Evolutionary conservation across 2,329 filamentous ascomycete species (phyloP).

Genomic region (Talaromyces rugulosus): DNA sequence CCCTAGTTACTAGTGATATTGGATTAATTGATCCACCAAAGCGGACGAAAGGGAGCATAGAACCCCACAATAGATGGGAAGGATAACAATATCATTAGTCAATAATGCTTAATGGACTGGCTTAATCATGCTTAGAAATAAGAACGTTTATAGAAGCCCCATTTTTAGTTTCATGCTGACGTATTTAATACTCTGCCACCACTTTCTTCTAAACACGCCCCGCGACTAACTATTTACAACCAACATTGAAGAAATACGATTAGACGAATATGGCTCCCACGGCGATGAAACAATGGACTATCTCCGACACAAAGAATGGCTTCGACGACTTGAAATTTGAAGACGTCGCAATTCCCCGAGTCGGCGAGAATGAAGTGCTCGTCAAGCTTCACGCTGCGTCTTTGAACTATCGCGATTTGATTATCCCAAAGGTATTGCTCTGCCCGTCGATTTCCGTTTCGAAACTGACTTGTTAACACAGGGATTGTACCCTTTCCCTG

Average conservation of each 20-base stretch:
- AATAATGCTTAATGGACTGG: not conserved
- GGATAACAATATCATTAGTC: not conserved
- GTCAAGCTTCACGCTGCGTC: slow-evolving; percentile 57
- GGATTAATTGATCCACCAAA: not conserved
- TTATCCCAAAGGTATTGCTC: slow-evolving; percentile 45
- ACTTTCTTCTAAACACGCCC: not conserved
- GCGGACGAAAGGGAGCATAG: not conserved
- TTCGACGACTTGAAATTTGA: slow-evolving; percentile 59
- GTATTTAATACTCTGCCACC: not conserved
- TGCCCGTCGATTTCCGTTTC: slow-evolving; percentile 15
- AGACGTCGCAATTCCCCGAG: slow-evolving; percentile 51
- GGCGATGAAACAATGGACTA: slow-evolving; percentile 53
- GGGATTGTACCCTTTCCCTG: slow-evolving; percentile 31
- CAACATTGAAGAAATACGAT: not conserved
- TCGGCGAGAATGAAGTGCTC: slow-evolving; percentile 68
- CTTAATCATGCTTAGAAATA: not conserved
- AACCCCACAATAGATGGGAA: not conserved
- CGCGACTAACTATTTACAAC: not conserved
- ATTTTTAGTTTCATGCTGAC: not conserved
- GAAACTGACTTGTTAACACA: slow-evolving; percentile 12
- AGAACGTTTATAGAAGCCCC: not conserved
- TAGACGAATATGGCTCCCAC: slow-evolving; percentile 25
- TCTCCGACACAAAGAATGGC: slow-evolving; percentile 46
- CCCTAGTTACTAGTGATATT: no score
- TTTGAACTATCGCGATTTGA: slow-evolving; percentile 49